These are phyloP conservation scores for Penicillium sp. DNA, from an alignment of 2,329 filamentous ascomycete species.

Conservation along the genomic window DNA sequence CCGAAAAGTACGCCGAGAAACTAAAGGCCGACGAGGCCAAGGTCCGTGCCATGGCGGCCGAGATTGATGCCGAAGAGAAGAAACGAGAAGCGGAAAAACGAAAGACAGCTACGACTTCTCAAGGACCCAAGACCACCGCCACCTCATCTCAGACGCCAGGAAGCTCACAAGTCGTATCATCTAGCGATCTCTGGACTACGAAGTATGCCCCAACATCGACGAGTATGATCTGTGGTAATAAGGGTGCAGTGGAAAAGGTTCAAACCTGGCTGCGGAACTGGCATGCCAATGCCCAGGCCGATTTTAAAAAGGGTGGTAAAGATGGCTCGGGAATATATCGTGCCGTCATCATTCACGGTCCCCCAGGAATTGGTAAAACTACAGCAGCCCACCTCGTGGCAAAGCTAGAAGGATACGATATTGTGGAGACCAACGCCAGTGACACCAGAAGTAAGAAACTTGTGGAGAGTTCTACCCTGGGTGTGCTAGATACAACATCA, in stretches of 20 bases:
- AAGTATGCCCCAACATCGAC: constrained; percentile 89
- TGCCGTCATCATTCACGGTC: constrained; percentile 92
- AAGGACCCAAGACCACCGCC: constrained; percentile 28
- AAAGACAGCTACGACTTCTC: constrained; percentile 46
- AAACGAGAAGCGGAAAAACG: constrained; percentile 43
- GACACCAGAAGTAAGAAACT: constrained; percentile 95
- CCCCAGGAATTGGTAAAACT: constrained; percentile 95
- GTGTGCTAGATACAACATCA: constrained; percentile 90
- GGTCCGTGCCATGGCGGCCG: constrained; percentile 72
- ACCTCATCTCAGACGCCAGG: constrained; percentile 48
- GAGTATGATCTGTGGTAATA: constrained; percentile 93
- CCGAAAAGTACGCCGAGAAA: constrained; percentile 80
- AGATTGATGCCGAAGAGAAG: constrained; percentile 82
- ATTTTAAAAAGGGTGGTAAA: constrained; percentile 77
- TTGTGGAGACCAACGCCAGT: constrained; percentile 93
- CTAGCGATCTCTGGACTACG: constrained; percentile 76
- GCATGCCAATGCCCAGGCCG: constrained; percentile 71
- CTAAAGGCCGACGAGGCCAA: constrained; percentile 81
- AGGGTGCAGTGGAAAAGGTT: constrained; percentile 81
- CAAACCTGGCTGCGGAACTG: constrained; percentile 84
- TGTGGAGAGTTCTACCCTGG: constrained; percentile 81
- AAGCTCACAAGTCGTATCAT: constrained; percentile 40
- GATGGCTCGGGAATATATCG: constrained; percentile 81
- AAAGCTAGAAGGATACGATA: constrained; percentile 87
- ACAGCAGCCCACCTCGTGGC: constrained; percentile 94